Base-by-base conservation (phyloP, 108 stramenopile genomes). In the Nitzschia sp. region DNA sequence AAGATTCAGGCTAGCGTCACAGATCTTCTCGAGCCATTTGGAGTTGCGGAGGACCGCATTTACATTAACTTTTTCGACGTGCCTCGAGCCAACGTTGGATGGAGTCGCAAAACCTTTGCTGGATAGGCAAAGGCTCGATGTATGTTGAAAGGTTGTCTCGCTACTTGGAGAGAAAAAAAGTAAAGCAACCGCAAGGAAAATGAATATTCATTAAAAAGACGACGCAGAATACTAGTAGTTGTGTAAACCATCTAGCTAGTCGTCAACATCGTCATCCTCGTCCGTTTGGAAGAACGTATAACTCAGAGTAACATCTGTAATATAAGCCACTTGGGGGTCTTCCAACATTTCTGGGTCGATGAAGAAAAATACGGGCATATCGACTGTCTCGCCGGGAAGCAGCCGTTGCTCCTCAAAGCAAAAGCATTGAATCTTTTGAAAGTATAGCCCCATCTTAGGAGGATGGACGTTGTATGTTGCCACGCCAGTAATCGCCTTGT, bases 371-470 rank as follows among this genome's bases (percentile, higher is more conserved):
- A 99, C 97, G 8, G 97, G 98, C 97, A 98, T 97, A 65, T 99
- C 99, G 54, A 98, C 96, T 35, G 97, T 98, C 77, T 99, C 99
- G 5, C 93, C 92, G 2, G 97, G 94, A 8, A 94, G 63, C 11
- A 99, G 70, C 16, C 99, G 81, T 69, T 99, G 99, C 82, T 99
- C 98, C 75, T 99, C 99, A 73, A 99, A 99, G 77, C 99, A 99
- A 83, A 99, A 99, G 63, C 99, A 99, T 76, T 99, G 98, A 71
- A 99, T 98, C 73, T 99, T 99, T 72, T 98, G 97, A 78, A 99
- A 99, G 81, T 99, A 97, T 47, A 98, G 72, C 5, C 99, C 99
- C 26, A 95, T 89, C 60, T 90, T 89, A 32, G 95, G 93, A 13
- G 99, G 99, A 57, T 96, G 92, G 16, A 99, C 98, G 80, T 99